phyloP scores from a whole-genome alignment of 495 filamentous ascomycete genomes.

The Lasiosphaeriaceae sp. region DNA sequence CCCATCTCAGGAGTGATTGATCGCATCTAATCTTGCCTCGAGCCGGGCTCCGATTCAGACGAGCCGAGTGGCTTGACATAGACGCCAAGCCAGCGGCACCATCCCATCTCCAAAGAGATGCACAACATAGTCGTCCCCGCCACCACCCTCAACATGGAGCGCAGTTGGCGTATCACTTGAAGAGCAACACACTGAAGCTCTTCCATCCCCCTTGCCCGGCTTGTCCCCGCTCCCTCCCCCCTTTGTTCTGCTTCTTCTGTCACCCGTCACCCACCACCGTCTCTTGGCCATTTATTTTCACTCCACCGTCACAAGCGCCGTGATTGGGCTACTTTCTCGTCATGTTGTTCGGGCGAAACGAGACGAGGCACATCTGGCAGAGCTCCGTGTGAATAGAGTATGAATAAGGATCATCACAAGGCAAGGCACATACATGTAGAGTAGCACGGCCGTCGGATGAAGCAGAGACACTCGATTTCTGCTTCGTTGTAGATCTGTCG shows the following conservation, averaged over 20 bases:
- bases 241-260: too few relatives aligned
- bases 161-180: neutral
- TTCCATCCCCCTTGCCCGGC: too few relatives aligned
- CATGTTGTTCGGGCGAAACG: too few relatives aligned
- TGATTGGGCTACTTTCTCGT: too few relatives aligned
- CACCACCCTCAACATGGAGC: neutral
- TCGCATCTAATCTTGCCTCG: conserved; percentile 7
- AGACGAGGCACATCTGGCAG: too few relatives aligned
- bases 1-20: neutral
- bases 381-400: too few relatives aligned
- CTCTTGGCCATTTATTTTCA: too few relatives aligned
- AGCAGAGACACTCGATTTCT: neutral
- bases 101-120: conserved; percentile 1
- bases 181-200: too few relatives aligned
- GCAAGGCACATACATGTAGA: neutral
- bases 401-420: neutral
- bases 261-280: too few relatives aligned
- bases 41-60: neutral
- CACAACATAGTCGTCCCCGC: neutral
- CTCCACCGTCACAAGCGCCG: too few relatives aligned
- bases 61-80: conserved; percentile 8
- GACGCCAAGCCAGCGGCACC: conserved; percentile 1
- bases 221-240: too few relatives aligned
- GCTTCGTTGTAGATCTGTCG: neutral
- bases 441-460: neutral